Evolutionary conservation across 2,329 filamentous ascomycete species (phyloP), one percentile per base, ranked within the genome.

Genomic region (Cryphonectria parasitica): DNA sequence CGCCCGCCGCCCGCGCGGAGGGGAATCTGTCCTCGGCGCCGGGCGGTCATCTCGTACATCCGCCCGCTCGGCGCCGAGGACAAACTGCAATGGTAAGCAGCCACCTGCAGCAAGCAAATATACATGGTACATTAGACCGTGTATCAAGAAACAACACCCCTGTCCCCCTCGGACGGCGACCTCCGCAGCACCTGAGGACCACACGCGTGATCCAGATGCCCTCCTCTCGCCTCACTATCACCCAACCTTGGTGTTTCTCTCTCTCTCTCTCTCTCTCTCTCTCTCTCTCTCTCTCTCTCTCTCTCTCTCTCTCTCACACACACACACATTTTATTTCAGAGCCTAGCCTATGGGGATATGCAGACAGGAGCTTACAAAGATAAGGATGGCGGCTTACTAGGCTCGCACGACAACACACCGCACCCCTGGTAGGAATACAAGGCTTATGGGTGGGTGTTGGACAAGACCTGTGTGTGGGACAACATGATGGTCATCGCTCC

Each of bases 41-140:
- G 60, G 60, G n/a, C 60, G 60, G 67, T n/a, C n/a, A 49, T 31
- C 49, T 19, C 43, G 52, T 56, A 60, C 28, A 19, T 34, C 31
- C 62, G 66, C 66, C 43, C 28, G 54, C n/a, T 22, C 25, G 54
- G 54, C 54, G 6, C 13, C 54, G 13, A 34, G 28, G 34, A 56
- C n/a, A 56, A 56, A 31, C 19, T 7, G n/a, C 28, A 58, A 17
- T 8, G n/a, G 54, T 58, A 58, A 58, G 54, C 54, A 58, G 54
- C 54, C 54, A 58, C 13, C 17, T 31, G 17, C 43, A 45, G 17
- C 43, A 45, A 45, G 43, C 17, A 45, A 15, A 15, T 0, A 4
- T 17, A 17, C 41, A 43, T 39, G 15, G 43, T 49, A 49, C 45
- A n/a, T 49, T 19, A 25, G 31, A 19, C 25, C 28, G 15, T 34